Base-by-base conservation (phyloP, 208 protist species). In the Wallacemonas sp. region DNA sequence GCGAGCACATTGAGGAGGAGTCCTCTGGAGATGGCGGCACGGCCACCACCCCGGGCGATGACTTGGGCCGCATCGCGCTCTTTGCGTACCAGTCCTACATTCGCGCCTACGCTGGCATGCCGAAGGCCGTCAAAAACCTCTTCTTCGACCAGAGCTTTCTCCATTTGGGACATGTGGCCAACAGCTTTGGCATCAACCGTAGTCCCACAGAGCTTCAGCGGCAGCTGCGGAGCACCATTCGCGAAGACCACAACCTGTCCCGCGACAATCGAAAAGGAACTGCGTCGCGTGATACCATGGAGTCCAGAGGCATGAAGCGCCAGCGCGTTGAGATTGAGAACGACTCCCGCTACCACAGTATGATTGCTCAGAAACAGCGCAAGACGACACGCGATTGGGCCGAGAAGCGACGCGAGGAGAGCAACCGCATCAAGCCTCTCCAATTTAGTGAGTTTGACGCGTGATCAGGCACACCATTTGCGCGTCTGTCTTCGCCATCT, bases 21-120 rank as follows among this genome's bases (percentile, higher is more conserved):
- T 1, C 36, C 27, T 52, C 34, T 14, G 64, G 44, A 2, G 38
- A 76, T 21, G 43, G 54, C 26, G 56, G 6, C 33, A 39, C 3
- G 32, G 14, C 26, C 0, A 52, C 19, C 90, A 70, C 76, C 36
- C 46, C 44, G 17, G 73, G 65, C 72, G 99, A 99, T 78, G 98
- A 99, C 68, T 81, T 99, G 11, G 81, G 97, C 70, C 92, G 96
- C 49, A 84, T 90, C 9, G 97, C 98, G 3, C 66, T 96, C 17
- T 99, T 99, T 60, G 98, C 96, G 16, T 99, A 99, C 79, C 96
- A 98, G 56, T 97, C 90, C 16, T 99, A 99, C 76, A 78, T 99
- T 48, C 91, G 98, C 57, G 81, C 97, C n/a, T 99, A 99, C 78
- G 95, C 97, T 2, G 97, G 94, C 11, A 72, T 90, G 24, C 78